Conservation (phyloP, 2,329 filamentous ascomycete species). For the Claviceps sorghi region DNA sequence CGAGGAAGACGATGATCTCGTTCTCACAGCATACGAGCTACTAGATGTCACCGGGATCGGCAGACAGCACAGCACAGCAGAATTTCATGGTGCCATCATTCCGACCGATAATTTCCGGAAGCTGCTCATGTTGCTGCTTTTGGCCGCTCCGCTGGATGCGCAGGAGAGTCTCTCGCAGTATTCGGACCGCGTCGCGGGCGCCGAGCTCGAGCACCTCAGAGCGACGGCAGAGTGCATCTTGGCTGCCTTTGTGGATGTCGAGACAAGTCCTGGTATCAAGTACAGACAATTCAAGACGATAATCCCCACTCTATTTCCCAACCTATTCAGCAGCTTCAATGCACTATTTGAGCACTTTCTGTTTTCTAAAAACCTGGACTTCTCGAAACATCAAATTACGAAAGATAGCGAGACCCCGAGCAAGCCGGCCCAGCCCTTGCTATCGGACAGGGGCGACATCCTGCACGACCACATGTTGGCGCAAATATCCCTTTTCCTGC, state of each 20-base stretch:
- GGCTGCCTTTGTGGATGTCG: slow-evolving; percentile 49
- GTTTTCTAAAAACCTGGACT: slow-evolving; percentile 57
- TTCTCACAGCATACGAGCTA: slow-evolving; percentile 53
- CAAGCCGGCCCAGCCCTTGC: slow-evolving; percentile 30
- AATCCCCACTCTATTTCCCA: slow-evolving; percentile 45
- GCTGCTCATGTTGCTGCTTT: slow-evolving; percentile 53
- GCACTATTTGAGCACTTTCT: slow-evolving; percentile 62
- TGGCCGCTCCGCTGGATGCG: slow-evolving; percentile 48
- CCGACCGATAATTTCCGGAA: slow-evolving; percentile 60
- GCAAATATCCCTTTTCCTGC: slow-evolving; percentile 61
- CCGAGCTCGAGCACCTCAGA: slow-evolving; percentile 43
- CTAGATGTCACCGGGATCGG: slow-evolving; percentile 50
- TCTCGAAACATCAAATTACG: slow-evolving; percentile 35
- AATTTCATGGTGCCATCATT: slow-evolving; percentile 51
- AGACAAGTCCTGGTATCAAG: slow-evolving; percentile 47
- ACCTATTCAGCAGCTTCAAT: slow-evolving; percentile 52
- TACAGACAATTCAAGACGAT: slow-evolving; percentile 46
- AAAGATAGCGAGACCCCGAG: background rate
- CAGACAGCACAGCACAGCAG: slow-evolving; percentile 33
- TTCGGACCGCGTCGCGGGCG: slow-evolving; percentile 38
- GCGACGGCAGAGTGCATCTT: slow-evolving; percentile 50
- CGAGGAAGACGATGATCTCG: slow-evolving; percentile 45
- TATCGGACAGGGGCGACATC: slow-evolving; percentile 42
- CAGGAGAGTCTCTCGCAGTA: slow-evolving; percentile 52
- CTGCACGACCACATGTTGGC: slow-evolving; percentile 49